Percentiles rank a stretch among this genome's conserved stretches.
Conservation (phyloP, 345 rosid species). For the Cochlearia excelsa region DNA sequence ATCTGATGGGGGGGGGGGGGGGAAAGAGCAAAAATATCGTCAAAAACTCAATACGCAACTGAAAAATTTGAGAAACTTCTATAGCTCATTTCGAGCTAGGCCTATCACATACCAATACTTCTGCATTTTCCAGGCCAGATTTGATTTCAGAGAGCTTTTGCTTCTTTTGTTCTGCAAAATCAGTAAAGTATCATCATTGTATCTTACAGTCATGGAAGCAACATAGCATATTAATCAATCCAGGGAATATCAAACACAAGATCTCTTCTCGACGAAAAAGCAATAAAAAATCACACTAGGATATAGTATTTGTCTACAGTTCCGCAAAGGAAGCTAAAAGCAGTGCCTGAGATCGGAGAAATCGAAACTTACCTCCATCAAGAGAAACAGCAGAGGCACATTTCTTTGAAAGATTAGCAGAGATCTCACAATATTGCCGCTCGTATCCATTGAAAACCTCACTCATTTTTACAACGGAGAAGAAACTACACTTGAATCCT, state of each 20-base stretch:
- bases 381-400: conserved; percentile 50
- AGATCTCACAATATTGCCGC: conserved; percentile 64
- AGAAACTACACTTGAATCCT: no score
- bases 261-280: no score
- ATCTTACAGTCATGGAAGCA: neutral
- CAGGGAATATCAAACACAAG: neutral
- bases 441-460: conserved; percentile 58
- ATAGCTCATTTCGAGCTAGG: neutral
- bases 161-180: conserved; percentile 73
- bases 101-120: conserved; percentile 52
- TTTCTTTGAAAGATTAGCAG: conserved; percentile 54
- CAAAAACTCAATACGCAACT: neutral
- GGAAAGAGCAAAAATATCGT: neutral
- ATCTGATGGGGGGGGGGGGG: no score
- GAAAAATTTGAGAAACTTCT: neutral
- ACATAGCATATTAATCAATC: neutral
- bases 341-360: neutral
- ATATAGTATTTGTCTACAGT: neutral
- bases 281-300: no score
- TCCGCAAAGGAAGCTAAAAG: neutral
- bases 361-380: conserved; percentile 45
- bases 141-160: conserved; percentile 71
- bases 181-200: neutral
- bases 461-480: conserved; percentile 48
- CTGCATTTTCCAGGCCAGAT: conserved; percentile 70